Evolutionary conservation across 1,139 yeast species (phyloP), one percentile per base, ranked within the genome.

Genomic region (Debaryomyces fabryi): DNA sequence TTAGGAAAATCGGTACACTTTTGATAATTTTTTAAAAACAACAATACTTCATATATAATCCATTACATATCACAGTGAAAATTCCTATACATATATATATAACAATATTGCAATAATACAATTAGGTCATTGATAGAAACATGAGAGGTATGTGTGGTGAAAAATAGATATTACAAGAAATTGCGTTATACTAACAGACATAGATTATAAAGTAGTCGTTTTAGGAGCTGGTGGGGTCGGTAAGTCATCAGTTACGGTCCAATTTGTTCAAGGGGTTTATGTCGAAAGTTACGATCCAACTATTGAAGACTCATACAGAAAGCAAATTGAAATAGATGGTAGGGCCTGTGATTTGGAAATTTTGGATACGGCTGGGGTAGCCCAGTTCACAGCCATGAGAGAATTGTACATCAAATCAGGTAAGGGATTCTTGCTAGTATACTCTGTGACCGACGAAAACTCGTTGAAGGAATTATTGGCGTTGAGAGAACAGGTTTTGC

Each of bases 311-410:
- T 89, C 97, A 1, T 93, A 93, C 69, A 78, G 97, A 51, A 93
- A 92, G 60, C 96, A 90, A 58, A 85, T 92, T 51, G 93, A 89
- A 62, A 86, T 93, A 45, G 97, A 93, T 68, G 96, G 95, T 42
- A 83, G 96, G 60, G 88, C 93, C 4, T 89, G 96, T 60, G 92
- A 90, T 58, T 77, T 93, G 55, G 98, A 76, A 59, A 76, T 76
- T 49, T 70, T 76, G 56, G 81, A 76, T 57, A 76, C 81, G 2
- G 81, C 81, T 1, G 81, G 81, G 35, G 79, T 76, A 34, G 81
- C 81, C 32, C 81, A 76, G 59, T 76, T 76, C 62, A 76, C 80
- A 6, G 81, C 81, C 47, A 76, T 83, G 71, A 68, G 90, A 52
- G 85, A 86, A 61, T 75, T 86, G 54, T 91, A 91, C 66, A 91